Conservation (phyloP, 2,329 filamentous ascomycete species). For the Aspergillus quadrilineatus region DNA sequence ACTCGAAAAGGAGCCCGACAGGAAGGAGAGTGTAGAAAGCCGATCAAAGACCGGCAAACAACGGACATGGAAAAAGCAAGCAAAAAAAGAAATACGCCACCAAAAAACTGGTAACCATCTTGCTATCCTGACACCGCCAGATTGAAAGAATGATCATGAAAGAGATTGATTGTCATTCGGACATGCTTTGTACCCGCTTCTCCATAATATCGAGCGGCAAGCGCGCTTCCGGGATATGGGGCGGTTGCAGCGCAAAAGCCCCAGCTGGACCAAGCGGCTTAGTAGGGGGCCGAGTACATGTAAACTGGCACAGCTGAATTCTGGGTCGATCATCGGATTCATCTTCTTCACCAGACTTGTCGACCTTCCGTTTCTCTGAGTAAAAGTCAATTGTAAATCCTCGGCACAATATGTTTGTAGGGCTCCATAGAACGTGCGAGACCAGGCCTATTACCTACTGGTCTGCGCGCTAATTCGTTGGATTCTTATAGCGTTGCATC, state of each 20-base stretch:
- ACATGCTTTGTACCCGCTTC: slow-evolving; percentile 2
- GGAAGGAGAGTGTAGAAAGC: slow-evolving; percentile 1
- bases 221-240: slow-evolving; percentile 38
- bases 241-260: slow-evolving; percentile 38
- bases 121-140: slow-evolving; percentile 14
- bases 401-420: slow-evolving; percentile 7
- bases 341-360: slow-evolving; percentile 1
- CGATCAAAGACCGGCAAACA: slow-evolving; percentile 2
- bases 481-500: slow-evolving; percentile 9
- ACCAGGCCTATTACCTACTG: slow-evolving; percentile 5
- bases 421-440: slow-evolving; percentile 4
- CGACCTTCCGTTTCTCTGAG: slow-evolving; percentile 2
- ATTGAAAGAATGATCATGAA: slow-evolving; percentile 7
- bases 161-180: slow-evolving; percentile 9
- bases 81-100: slow-evolving; percentile 2
- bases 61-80: slow-evolving; percentile 6
- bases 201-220: slow-evolving; percentile 31
- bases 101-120: slow-evolving; percentile 2
- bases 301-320: neutral
- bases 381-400: slow-evolving; percentile 11
- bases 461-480: slow-evolving; percentile 3
- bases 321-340: slow-evolving; percentile 6
- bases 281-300: slow-evolving; percentile 12
- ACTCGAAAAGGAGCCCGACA: slow-evolving; percentile 6
- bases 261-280: slow-evolving; percentile 22